Conservation (phyloP, 345 rosid genomes). For the Raphanus sativus region DNA sequence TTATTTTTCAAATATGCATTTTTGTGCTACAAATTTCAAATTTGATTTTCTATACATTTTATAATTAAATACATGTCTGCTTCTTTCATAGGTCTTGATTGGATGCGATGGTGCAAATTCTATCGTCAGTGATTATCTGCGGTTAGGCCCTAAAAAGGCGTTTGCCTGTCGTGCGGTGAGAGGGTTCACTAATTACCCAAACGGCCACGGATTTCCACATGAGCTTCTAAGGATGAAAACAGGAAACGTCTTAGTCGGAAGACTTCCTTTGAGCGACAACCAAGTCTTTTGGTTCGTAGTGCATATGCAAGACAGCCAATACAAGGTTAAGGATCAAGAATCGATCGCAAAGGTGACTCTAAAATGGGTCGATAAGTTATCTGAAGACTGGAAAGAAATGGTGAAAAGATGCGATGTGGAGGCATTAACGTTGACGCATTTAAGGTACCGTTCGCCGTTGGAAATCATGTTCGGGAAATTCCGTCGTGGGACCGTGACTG, state of each 20-base stretch:
- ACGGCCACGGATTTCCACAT: slow-evolving; percentile 44
- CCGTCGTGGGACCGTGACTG: slow-evolving; percentile 47
- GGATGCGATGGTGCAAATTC: slow-evolving; percentile 67
- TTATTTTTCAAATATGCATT: no score
- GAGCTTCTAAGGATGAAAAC: slow-evolving; percentile 26
- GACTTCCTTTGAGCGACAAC: slow-evolving; percentile 38
- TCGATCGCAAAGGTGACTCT: slow-evolving; percentile 30
- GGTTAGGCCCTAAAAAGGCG: slow-evolving; percentile 35
- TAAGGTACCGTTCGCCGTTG: slow-evolving; percentile 49
- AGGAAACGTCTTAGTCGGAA: slow-evolving; percentile 35
- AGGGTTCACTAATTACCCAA: slow-evolving; percentile 49
- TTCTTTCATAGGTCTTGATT: slow-evolving; percentile 39
- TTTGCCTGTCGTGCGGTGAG: slow-evolving; percentile 43
- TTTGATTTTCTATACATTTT: no score
- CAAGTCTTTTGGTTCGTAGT: slow-evolving; percentile 46
- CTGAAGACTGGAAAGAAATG: slow-evolving; percentile 45
- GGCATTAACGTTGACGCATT: slow-evolving; percentile 40
- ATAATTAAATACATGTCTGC: background rate
- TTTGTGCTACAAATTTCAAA: no score
- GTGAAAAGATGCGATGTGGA: slow-evolving; percentile 36
- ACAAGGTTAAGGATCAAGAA: slow-evolving; percentile 35
- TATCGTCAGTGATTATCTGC: slow-evolving; percentile 42
- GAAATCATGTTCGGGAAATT: slow-evolving; percentile 42
- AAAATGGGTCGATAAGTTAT: slow-evolving; percentile 39
- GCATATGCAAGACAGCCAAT: slow-evolving; percentile 26